A percentile compares a stretch with the other conserved stretches of the same genome.
Evolutionary conservation across 1,139 yeast species (phyloP).

Genomic region (Debaryomyces robertsiae): DNA sequence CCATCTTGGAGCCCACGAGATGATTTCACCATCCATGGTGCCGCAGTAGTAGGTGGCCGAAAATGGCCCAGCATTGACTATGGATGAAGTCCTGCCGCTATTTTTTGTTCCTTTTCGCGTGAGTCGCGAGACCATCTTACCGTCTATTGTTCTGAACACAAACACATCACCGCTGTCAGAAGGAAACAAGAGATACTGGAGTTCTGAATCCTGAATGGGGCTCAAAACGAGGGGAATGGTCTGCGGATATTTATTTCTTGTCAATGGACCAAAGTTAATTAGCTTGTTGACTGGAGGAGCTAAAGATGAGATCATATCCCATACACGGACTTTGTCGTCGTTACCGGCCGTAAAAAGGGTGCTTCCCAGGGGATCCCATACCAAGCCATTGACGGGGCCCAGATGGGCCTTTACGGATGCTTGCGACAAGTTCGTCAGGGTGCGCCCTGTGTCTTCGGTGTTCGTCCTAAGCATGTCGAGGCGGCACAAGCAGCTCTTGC

Average conservation of each 20-base stretch:
- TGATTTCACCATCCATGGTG: conserved; percentile 59
- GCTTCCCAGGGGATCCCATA: conserved; percentile 68
- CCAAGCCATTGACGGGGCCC: conserved; percentile 72
- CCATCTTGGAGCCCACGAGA: conserved; percentile 50
- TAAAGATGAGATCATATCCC: conserved; percentile 60
- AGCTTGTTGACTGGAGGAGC: conserved; percentile 59
- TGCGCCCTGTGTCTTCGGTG: conserved; percentile 15
- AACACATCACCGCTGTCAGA: conserved; percentile 80
- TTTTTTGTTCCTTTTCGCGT: conserved; percentile 38
- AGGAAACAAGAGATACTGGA: conserved; percentile 66
- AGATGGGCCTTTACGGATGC: conserved; percentile 64
- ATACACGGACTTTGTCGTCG: conserved; percentile 74
- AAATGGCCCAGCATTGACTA: conserved; percentile 51
- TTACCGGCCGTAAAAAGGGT: conserved; percentile 66
- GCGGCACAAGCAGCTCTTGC: conserved; percentile 63
- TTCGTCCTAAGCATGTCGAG: conserved; percentile 54
- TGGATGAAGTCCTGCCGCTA: conserved; percentile 48
- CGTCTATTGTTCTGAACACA: conserved; percentile 63
- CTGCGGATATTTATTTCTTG: conserved; percentile 63
- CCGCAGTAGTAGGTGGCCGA: conserved; percentile 53
- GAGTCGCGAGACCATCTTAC: conserved; percentile 59
- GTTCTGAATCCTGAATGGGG: conserved; percentile 48
- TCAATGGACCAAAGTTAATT: conserved; percentile 76
- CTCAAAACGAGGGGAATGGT: conserved; percentile 48
- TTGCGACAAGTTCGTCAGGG: conserved; percentile 29